Percentiles rank a stretch among this genome's conserved stretches.
Evolutionary conservation across 2,329 filamentous ascomycete species (phyloP).

Genomic region (Hypoxylon rubiginosum): DNA sequence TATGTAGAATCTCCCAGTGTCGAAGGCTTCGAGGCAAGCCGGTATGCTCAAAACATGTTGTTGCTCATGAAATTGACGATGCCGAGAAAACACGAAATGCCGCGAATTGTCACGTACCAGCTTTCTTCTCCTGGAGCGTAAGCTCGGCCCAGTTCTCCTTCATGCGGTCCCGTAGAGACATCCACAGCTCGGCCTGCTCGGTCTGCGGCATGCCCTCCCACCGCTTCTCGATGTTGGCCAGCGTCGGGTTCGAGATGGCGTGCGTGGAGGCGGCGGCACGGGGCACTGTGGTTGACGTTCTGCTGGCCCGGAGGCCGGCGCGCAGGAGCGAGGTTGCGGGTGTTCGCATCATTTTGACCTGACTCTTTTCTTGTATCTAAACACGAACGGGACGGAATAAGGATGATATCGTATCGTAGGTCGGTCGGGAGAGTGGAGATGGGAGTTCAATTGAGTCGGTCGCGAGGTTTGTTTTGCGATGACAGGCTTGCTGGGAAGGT

Average conservation of each 20-base stretch:
- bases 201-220: conserved; percentile 98
- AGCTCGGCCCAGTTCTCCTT: conserved; percentile 97
- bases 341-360: conserved; percentile 65
- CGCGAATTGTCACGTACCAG: conserved; percentile 76
- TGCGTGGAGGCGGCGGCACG: conserved; percentile 77
- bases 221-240: conserved; percentile 99
- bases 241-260: conserved; percentile 96
- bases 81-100: neutral
- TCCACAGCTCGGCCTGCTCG: conserved; percentile 99
- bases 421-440: conserved; percentile 47
- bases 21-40: neutral
- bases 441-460: conserved; percentile 43
- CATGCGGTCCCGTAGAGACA: conserved; percentile 98
- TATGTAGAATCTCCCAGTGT: conserved; percentile 12
- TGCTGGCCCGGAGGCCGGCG: conserved; percentile 57
- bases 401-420: conserved; percentile 8
- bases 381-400: conserved; percentile 19
- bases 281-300: conserved; percentile 58
- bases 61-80: neutral
- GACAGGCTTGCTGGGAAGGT: conserved; percentile 33
- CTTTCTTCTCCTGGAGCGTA: conserved; percentile 98
- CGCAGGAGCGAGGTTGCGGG: conserved; percentile 67
- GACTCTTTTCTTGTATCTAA: conserved; percentile 18
- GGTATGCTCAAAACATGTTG: neutral
- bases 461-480: conserved; percentile 34